Evolutionary conservation across 495 filamentous ascomycete genomes (phyloP).

Genomic region (Penicillium canescens): DNA sequence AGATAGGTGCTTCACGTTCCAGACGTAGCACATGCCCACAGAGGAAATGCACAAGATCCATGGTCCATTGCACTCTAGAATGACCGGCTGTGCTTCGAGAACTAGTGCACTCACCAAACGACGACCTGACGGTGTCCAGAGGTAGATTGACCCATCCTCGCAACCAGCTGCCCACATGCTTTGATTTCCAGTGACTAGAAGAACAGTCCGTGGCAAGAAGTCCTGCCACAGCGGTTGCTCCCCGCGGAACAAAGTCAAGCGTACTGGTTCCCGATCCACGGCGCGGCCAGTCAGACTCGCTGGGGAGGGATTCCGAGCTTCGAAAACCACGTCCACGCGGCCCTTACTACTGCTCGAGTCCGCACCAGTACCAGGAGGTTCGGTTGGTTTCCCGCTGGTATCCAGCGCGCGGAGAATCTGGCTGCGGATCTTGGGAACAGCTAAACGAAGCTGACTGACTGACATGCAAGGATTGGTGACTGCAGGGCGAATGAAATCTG

Average conservation of each 20-base stretch:
- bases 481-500: conserved; percentile 85
- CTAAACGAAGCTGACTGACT: conserved; percentile 83
- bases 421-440: conserved; percentile 82
- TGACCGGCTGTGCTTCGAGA: conserved; percentile 89
- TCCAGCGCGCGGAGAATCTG: conserved; percentile 65
- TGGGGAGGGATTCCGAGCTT: conserved; percentile 68
- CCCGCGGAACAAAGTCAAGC: conserved; percentile 77
- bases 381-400: conserved; percentile 44
- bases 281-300: conserved; percentile 55
- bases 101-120: conserved; percentile 80
- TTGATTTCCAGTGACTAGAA: conserved; percentile 85
- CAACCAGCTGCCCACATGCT: conserved; percentile 90
- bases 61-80: conserved; percentile 84
- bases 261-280: conserved; percentile 74
- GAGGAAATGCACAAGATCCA: conserved; percentile 89
- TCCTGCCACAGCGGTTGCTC: conserved; percentile 92
- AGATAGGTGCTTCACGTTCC: conserved; percentile 84
- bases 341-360: conserved; percentile 55
- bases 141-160: conserved; percentile 89
- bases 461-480: conserved; percentile 76
- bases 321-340: conserved; percentile 66
- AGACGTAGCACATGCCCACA: conserved; percentile 87
- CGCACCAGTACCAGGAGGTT: conserved; percentile 45
- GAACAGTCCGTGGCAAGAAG: conserved; percentile 77
- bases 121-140: conserved; percentile 94